phyloP scores from a whole-genome alignment of 2,329 filamentous ascomycete species.

The Cercospora berteroae region DNA sequence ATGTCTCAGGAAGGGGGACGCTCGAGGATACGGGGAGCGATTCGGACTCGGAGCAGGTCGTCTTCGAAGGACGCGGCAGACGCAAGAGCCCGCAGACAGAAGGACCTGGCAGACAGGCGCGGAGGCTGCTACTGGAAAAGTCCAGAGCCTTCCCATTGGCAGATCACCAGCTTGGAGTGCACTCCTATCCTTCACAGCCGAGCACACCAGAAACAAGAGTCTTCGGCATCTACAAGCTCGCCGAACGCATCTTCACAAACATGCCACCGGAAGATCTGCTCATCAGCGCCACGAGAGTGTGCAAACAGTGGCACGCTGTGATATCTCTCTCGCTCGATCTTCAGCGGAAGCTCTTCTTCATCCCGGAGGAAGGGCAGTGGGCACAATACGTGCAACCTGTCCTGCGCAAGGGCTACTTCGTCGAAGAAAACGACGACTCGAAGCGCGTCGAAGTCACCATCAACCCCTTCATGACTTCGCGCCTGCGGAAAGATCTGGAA shows the following conservation, averaged over 20 bases:
- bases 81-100: not conserved
- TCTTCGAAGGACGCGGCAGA: not conserved
- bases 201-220: not conserved
- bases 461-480: not conserved
- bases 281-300: slow-evolving; percentile 5
- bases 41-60: not conserved
- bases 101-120: not conserved
- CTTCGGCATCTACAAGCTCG: not conserved
- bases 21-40: not conserved
- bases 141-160: not conserved
- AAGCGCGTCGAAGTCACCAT: not conserved
- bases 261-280: slow-evolving; percentile 20
- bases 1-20: not conserved
- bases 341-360: slow-evolving; percentile 21
- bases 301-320: slow-evolving; percentile 5
- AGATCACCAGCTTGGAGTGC: not conserved
- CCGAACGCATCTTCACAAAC: slow-evolving; percentile 7
- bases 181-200: not conserved
- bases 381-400: not conserved
- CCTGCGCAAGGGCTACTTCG: not conserved
- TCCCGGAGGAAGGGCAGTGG: not conserved
- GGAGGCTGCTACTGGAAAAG: not conserved
- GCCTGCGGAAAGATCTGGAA: not conserved
- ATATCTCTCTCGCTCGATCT: slow-evolving; percentile 8
- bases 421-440: not conserved